Evolutionary conservation across 345 rosid genomes (phyloP).

Genomic region (Salix purpurea): DNA sequence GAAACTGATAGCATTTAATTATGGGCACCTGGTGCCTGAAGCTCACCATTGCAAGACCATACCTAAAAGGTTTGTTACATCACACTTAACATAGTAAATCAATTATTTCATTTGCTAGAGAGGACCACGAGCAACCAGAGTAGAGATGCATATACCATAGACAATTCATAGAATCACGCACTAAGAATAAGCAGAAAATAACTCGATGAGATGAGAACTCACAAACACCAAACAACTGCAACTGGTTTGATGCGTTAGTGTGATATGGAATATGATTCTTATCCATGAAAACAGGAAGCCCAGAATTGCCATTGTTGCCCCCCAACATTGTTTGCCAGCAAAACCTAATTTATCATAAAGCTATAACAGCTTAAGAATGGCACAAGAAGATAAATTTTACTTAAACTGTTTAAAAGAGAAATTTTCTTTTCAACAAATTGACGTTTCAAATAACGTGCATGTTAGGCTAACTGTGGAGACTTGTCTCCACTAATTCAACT

Average conservation of each 20-base stretch:
- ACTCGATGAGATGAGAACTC: constrained; percentile 23
- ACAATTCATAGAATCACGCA: neutral
- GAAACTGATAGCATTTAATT: neutral
- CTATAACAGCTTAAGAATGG: constrained; percentile 15
- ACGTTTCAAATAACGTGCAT: neutral
- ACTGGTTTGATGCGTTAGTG: constrained; percentile 56
- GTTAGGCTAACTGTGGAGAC: neutral
- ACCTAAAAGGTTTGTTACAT: too few relatives aligned
- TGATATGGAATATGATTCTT: constrained; percentile 60
- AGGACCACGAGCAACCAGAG: neutral
- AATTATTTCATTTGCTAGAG: too few relatives aligned
- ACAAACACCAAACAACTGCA: constrained; percentile 66
- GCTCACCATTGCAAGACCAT: too few relatives aligned
- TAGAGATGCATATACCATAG: neutral
- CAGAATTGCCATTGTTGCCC: constrained; percentile 54
- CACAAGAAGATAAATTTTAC: neutral
- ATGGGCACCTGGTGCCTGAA: too few relatives aligned
- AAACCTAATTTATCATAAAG: constrained; percentile 11
- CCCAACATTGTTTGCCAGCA: constrained; percentile 50
- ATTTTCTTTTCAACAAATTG: neutral
- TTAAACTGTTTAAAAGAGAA: too few relatives aligned
- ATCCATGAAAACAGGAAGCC: constrained; percentile 46
- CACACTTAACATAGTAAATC: too few relatives aligned
- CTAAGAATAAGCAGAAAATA: constrained; percentile 1
- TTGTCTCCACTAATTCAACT: neutral